phyloP scores from a whole-genome alignment of 2,329 filamentous ascomycete genomes.

The Spiromastix sp. region DNA sequence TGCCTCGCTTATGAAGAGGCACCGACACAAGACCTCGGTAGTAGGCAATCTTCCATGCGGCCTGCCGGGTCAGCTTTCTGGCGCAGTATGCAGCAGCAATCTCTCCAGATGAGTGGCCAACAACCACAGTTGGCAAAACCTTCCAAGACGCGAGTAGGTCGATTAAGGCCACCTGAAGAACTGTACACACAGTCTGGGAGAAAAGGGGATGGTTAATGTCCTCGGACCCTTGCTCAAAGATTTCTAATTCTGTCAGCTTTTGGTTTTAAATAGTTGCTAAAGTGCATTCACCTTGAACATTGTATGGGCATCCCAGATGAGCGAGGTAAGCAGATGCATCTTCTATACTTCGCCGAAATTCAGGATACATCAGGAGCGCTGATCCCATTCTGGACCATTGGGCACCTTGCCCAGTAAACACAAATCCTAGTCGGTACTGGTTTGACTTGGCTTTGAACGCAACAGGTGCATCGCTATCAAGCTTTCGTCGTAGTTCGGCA shows the following conservation, averaged over 20 bases:
- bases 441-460: not conserved
- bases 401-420: slow-evolving; percentile 17
- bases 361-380: slow-evolving; percentile 6
- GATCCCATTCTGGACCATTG: slow-evolving; percentile 14
- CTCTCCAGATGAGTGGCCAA: slow-evolving; percentile 9
- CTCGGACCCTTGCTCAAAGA: no score
- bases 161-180: slow-evolving; percentile 6
- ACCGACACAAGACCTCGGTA: slow-evolving; percentile 4
- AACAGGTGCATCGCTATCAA: not conserved
- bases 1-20: no score
- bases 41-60: slow-evolving; percentile 5
- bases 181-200: slow-evolving; percentile 9
- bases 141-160: slow-evolving; percentile 5
- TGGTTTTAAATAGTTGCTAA: no score
- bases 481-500: slow-evolving; percentile 7
- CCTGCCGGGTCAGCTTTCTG: not conserved
- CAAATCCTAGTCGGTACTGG: slow-evolving; percentile 5
- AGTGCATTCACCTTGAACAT: not conserved
- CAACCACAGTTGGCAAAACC: slow-evolving; percentile 1
- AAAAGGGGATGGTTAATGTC: slow-evolving; percentile 1
- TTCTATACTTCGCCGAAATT: slow-evolving; percentile 1
- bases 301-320: slow-evolving; percentile 1
- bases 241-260: no score
- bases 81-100: slow-evolving; percentile 4
- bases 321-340: not conserved